These are phyloP conservation scores for Paecilomyces fulvus DNA, from an alignment of 2,329 filamentous ascomycete genomes.

Conservation along the genomic window DNA sequence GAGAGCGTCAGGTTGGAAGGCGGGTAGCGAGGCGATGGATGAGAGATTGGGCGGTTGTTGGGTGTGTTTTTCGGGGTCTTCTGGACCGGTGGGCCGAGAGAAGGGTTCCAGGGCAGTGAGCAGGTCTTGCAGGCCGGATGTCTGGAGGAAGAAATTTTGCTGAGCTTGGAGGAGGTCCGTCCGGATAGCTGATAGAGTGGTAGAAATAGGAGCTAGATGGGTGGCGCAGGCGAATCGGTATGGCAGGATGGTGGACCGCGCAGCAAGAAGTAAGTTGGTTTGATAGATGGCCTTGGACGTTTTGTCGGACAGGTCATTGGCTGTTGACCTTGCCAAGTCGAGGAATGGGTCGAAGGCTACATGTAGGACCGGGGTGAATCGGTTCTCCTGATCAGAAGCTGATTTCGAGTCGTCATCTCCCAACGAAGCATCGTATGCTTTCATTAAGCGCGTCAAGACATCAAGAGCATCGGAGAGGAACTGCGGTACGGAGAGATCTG, in stretches of 20 bases:
- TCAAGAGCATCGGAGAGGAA: conserved; percentile 76
- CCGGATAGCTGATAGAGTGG: conserved; percentile 37
- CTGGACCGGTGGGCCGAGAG: conserved; percentile 12
- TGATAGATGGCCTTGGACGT: conserved; percentile 41
- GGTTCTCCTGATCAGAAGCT: conserved; percentile 50
- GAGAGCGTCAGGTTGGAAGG: conserved; percentile 55
- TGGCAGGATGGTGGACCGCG: conserved; percentile 27
- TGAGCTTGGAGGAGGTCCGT: conserved; percentile 58
- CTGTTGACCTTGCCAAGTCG: conserved; percentile 51
- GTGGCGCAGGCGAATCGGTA: conserved; percentile 54
- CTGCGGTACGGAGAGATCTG: conserved; percentile 67
- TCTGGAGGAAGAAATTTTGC: conserved; percentile 61
- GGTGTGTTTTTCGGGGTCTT: conserved; percentile 4
- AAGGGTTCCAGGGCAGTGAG: conserved; percentile 48
- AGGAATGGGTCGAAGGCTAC: conserved; percentile 85
- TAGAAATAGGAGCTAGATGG: conserved; percentile 51
- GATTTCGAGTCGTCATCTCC: conserved; percentile 36
- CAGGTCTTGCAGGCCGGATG: conserved; percentile 64
- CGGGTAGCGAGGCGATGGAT: conserved; percentile 45
- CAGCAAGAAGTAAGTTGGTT: conserved; percentile 39
- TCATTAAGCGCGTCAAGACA: conserved; percentile 69
- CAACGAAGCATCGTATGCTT: conserved; percentile 77
- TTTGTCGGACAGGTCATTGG: conserved; percentile 26
- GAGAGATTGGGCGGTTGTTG: conserved; percentile 41
- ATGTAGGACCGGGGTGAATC: conserved; percentile 65